Evolutionary conservation across 495 filamentous ascomycete genomes (phyloP), one percentile per base, ranked within the genome.

Genomic region (Cetradonia linearis): DNA sequence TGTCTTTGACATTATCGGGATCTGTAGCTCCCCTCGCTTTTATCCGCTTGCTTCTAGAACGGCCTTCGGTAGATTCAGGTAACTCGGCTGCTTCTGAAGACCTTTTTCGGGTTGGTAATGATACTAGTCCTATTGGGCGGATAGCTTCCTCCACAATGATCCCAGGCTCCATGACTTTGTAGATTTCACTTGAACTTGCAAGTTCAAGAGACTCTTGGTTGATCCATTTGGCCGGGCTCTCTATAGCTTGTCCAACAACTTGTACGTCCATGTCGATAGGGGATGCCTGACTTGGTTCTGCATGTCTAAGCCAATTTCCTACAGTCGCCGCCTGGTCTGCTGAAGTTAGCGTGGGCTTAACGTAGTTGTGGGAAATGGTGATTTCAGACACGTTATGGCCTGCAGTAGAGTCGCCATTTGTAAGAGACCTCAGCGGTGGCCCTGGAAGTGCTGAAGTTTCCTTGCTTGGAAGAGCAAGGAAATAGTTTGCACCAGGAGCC

Each of bases 21-120:
- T 88, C 88, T 2, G 83, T 82, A 7, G 84, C 87, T 54, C 91
- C 89, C 38, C 89, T 80, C 31, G 88, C 85, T 62, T 88, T 81
- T 31, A 88, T 89, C 52, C 91, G 80, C 67, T 92, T 91, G 72
- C 89, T 94, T 66, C 89, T 83, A 66, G 85, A 82, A 49, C 87
- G 79, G 5, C 84, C 81, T 61, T 86, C 77, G 37, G 69, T 69
- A 27, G 73, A 63, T 18, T 83, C 81, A 10, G 77, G 74, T 44
- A 77, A 70, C 16, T 76, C 76, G 34, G 73, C 75, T 10, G 76
- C 75, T 48, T 76, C 74, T 36, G 75, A 78, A 23, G 78, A 81
- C 62, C 79, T 65, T 66, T 82, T 82, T 13, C 77, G 74, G 31
- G 66, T 65, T 52, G 69, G 65, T n/a, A 70, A 56, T 16, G 40